phyloP scores from a whole-genome alignment of 345 rosid species.

The Toxicodendron radicans region DNA sequence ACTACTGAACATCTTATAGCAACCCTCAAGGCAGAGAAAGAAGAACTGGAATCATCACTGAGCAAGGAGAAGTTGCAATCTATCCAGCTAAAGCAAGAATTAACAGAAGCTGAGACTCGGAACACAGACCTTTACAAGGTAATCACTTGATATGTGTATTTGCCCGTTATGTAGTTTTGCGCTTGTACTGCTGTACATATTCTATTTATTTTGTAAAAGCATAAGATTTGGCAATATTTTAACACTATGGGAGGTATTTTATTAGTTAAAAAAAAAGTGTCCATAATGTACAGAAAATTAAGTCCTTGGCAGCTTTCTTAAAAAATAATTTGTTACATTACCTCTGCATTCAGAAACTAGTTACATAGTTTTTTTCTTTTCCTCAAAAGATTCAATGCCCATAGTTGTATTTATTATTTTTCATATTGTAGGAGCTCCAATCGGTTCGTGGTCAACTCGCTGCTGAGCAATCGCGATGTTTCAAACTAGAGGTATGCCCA shows the following conservation, averaged over 20 bases:
- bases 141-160: conserved; percentile 9
- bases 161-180: not conserved
- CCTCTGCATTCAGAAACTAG: not conserved
- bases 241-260: not conserved
- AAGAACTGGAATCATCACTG: conserved; percentile 69
- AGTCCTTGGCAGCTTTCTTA: not conserved
- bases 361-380: not conserved
- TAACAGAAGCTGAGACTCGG: conserved; percentile 68
- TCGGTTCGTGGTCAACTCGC: conserved; percentile 95
- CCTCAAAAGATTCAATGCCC: not conserved
- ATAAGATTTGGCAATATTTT: not conserved
- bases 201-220: not conserved
- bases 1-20: conserved; percentile 44
- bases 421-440: conserved; percentile 74
- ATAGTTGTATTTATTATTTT: not conserved
- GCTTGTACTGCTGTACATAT: not conserved
- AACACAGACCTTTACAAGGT: conserved; percentile 86
- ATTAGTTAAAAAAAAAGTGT: not conserved
- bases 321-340: not conserved
- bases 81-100: conserved; percentile 72
- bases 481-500: conserved; percentile 83
- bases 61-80: conserved; percentile 71
- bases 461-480: conserved; percentile 93
- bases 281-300: not conserved
- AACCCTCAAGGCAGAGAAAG: conserved; percentile 73